A percentile compares a stretch with the other conserved stretches of the same genome.
phyloP scores from a whole-genome alignment of 352 stramenopile genomes.

The Globisporangium sylvaticum region DNA sequence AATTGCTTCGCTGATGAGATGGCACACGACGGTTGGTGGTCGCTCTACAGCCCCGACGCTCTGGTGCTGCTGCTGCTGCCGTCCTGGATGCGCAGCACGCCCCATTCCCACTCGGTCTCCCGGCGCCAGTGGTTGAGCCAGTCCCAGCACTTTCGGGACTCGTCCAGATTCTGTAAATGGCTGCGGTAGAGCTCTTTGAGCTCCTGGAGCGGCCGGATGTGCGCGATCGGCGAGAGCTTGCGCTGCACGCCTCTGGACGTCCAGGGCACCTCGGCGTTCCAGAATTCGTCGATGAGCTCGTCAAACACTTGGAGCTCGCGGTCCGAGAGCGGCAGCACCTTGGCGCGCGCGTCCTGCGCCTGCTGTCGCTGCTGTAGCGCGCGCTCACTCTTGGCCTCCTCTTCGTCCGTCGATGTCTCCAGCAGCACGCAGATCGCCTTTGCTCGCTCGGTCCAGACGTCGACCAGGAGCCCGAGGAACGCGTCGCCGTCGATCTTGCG shows the following conservation, averaged over 20 bases:
- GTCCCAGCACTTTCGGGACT: slow-evolving; percentile 30
- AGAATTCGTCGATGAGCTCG: slow-evolving; percentile 59
- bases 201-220: slow-evolving; percentile 28
- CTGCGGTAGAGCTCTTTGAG: slow-evolving; percentile 40
- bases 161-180: slow-evolving; percentile 25
- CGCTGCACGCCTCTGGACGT: slow-evolving; percentile 33
- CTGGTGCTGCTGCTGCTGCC: background rate
- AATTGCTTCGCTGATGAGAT: too few species aligned
- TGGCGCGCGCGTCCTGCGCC: slow-evolving; percentile 35
- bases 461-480: slow-evolving; percentile 60
- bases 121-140: slow-evolving; percentile 36
- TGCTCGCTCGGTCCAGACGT: slow-evolving; percentile 58
- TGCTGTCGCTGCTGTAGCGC: slow-evolving; percentile 31
- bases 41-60: background rate
- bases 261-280: slow-evolving; percentile 65
- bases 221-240: slow-evolving; percentile 18
- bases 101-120: slow-evolving; percentile 49
- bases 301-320: slow-evolving; percentile 46
- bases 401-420: slow-evolving; percentile 49
- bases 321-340: slow-evolving; percentile 31
- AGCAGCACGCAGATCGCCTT: slow-evolving; percentile 41
- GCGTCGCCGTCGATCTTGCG: slow-evolving; percentile 78
- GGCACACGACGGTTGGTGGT: background rate
- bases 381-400: slow-evolving; percentile 34
- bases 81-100: slow-evolving; percentile 19